Conservation (phyloP, 805 yeast species). For the Lipomyces spencermartinsiae region DNA sequence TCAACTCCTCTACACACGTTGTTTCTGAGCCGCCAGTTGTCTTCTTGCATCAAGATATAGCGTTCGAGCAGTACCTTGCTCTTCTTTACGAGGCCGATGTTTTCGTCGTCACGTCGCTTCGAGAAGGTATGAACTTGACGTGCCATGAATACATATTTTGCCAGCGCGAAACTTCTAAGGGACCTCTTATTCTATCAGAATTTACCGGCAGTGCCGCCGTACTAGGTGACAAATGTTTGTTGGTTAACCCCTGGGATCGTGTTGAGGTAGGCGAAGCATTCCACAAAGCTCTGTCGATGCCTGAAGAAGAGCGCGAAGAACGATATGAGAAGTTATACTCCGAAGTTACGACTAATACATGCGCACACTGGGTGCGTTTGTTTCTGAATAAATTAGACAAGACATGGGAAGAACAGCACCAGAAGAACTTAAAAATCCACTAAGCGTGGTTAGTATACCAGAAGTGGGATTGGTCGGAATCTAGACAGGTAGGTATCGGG, state of each 20-base stretch:
- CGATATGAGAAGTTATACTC: constrained; percentile 59
- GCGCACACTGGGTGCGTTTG: constrained; percentile 37
- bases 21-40: constrained; percentile 73
- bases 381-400: constrained; percentile 29
- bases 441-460: neutral
- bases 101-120: constrained; percentile 85
- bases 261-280: constrained; percentile 69
- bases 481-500: neutral
- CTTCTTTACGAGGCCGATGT: constrained; percentile 82
- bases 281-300: constrained; percentile 68
- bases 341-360: constrained; percentile 35
- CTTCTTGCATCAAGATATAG: constrained; percentile 84
- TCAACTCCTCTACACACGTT: constrained; percentile 77
- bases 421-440: neutral
- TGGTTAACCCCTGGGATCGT: constrained; percentile 92
- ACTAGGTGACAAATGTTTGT: constrained; percentile 66
- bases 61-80: constrained; percentile 87
- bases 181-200: constrained; percentile 87
- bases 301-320: constrained; percentile 58
- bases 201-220: constrained; percentile 93
- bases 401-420: constrained; percentile 24
- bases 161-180: constrained; percentile 52
- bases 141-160: constrained; percentile 93
- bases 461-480: neutral
- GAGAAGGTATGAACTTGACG: constrained; percentile 97